Base-by-base conservation (phyloP, 106 monocot genomes). In the Phalaenopsis aphrodite region DNA sequence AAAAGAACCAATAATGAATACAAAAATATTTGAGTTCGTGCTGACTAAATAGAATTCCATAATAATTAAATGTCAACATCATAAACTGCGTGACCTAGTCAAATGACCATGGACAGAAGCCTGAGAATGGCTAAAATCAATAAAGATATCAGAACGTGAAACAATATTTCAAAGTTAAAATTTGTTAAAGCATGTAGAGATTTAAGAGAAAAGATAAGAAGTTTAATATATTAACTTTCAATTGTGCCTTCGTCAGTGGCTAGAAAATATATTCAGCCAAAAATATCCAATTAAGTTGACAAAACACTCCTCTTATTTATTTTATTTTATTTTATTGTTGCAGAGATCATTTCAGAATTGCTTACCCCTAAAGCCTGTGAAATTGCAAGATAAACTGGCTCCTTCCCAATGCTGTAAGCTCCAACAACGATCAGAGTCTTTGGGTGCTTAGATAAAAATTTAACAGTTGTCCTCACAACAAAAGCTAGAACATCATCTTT, bases 351-450 rank as follows among this genome's bases (percentile, higher is more conserved):
- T 61, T 21, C 4, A 61, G 61, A 61, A n/a, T 23, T 75, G 3
- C 78, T n/a, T 82, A 92, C 92, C 87, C 84, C 80, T 74, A 92
- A 76, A 77, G 82, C 87, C 11, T 85, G 81, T 52, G 92, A 86
- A 80, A 92, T 84, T 19, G 85, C 85, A 79, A 89, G 55, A 82
- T 89, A 92, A 15, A 92, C 92, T 80, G 85, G 84, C 75, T 92
- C 92, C 79, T 92, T 92, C 30, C 92, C 89, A 42, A 92, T 92
- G 74, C 92, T 92, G 82, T 92, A 92, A 38, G 92, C 87, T 76
- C 92, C 92, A 75, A 92, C 92, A 87, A 89, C 84, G 72, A 92
- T 81, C 39, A 92, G 86, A 23, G 87, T 82, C 78, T 86, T 92
- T 58, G 89, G 87, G 37, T 89, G 81, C 83, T 89, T 89, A 52